Base-by-base conservation (phyloP, 2,329 filamentous ascomycete genomes). In the Fusarium foetens region DNA sequence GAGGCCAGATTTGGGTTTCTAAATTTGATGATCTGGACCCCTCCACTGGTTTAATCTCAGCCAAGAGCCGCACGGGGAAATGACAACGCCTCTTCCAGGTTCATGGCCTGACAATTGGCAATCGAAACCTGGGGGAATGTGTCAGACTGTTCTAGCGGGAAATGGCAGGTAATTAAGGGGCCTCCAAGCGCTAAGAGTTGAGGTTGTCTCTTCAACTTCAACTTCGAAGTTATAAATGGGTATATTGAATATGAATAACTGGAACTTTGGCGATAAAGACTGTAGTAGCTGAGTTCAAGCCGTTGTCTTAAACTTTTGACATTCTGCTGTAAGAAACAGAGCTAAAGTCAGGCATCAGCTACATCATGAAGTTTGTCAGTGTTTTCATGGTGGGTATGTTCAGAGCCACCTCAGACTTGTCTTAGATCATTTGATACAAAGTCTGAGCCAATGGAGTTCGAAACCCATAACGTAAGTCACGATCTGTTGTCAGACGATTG, bases 1-100 rank as follows among this genome's bases (percentile, higher is more conserved):
- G 51, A 73, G 71, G 71, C 71, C 71, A 73, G 71, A 73, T 73
- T 61, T 73, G 69, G 63, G 51, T 68, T 71, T 73, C 67, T 60
- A 67, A 73, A 71, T 67, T 73, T 68, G 63, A 60, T 61, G 57
- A 65, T 66, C 21, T 60, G 70, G 66, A 60, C 43, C 60, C 49
- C 14, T 52, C 49, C 23, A 14, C 48, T 72, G 48, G 38, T 42
- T 49, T 70, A 73, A 68, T 72, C 45, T 70, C 58, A 73, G 71
- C 58, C 63, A 73, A 67, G 71, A 73, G 67, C 71, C 71, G 63
- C 71, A 71, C 53, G 66, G 70, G 25, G 66, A 29, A 58, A 54
- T 59, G 52, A 59, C 61, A 57, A 58, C 57, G 43, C 67, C 60
- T 73, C 49, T 55, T 67, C 71, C 71, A 68, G 67, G 71, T 65